Evolutionary conservation across 306 rosid genomes (phyloP), one percentile per base, ranked within the genome.

Genomic region (Rosa chinensis): DNA sequence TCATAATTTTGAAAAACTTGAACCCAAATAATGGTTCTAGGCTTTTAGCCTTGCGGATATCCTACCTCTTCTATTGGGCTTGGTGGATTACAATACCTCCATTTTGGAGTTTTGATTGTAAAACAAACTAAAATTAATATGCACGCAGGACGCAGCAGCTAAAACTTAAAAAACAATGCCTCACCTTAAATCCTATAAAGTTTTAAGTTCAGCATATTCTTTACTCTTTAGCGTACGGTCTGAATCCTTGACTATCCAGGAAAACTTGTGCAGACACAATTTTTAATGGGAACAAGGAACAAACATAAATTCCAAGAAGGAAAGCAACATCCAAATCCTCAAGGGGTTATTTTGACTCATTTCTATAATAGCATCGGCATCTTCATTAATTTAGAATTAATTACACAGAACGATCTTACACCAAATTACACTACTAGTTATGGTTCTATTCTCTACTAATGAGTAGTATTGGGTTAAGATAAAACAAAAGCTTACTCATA

Each of bases 251-350:
- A 5, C 17, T 0, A 25, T 23, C 37, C 2, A 32, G 43, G 42
- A 58, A 37, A 21, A 58, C n/a, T 56, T 56, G 2, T 5, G 37
- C 68, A 20, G 10, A 32, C 58, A 37, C 40, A 32, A 74, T 6
- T 73, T 73, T 47, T 14, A 2, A 2, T 50, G 56, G n/a, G n/a
- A 50, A 14, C 18, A 5, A 50, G 20, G 56, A 16, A 50, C 5
- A 53, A 53, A 53, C 49, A 20, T 66, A 55, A 73, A 53, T 47
- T 63, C 14, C 17, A 11, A 21, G 35, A n/a, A 49, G 62, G 18
- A 35, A 17, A 72, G 45, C 63, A 35, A 72, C 63, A 49, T 16
- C 32, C 76, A 35, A 48, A 50, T 43, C 76, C 76, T 35, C 50
- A 52, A 18, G 23, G 39, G 43, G 47, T 5, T 3, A 4, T 13